Base-by-base conservation (phyloP, 371 early-diverging fungal genomes). In the Haplosporangium sp. region DNA sequence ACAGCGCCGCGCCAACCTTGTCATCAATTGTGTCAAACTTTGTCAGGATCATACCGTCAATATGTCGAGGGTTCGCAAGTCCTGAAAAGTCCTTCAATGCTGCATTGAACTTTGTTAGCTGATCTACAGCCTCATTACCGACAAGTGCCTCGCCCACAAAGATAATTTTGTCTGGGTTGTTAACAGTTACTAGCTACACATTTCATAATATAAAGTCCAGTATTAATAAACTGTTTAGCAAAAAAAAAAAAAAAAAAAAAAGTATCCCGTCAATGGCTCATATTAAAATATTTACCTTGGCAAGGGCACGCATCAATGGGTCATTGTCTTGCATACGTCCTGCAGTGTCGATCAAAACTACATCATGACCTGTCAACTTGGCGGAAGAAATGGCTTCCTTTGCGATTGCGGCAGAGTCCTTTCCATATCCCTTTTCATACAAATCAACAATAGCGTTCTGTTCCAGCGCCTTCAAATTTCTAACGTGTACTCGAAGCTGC, bases 91-190 rank as follows among this genome's bases (percentile, higher is more conserved):
- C 98, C 75, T 94, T 91, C 40, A 99, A 86, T 2, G 97, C 96
- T 67, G 94, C 94, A 88, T 99, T 99, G 89, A 99, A 99, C 86
- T 98, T 98, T 27, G 92, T 93, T 65, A 99, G 88, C 86, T 99
- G 99, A 82, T 98, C 97, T 17, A 99, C 94, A 8, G 98, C 96
- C 85, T 99, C 99, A 77, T 96, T 97, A 52, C 99, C 99, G 13
- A 99, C 99, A 19, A 99, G 85, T 2, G 99, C 99, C 87, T 99
- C 99, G 50, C 99, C 99, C 9, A 99, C 99, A 90, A 99, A 99
- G 68, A 99, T 89, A 72, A 99, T 95, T 87, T 98, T 98, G 88
- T 99, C 97, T 0, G 99, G 99, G 50, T 92, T 91, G 84, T 99
- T 99, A 19, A 94, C 91, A 19, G 94, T 88, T 7, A 99, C 98